A percentile compares a stretch with the other conserved stretches of the same genome.
phyloP scores from a whole-genome alignment of 1,139 yeast species.

The Meyerozyma smithsonii region DNA sequence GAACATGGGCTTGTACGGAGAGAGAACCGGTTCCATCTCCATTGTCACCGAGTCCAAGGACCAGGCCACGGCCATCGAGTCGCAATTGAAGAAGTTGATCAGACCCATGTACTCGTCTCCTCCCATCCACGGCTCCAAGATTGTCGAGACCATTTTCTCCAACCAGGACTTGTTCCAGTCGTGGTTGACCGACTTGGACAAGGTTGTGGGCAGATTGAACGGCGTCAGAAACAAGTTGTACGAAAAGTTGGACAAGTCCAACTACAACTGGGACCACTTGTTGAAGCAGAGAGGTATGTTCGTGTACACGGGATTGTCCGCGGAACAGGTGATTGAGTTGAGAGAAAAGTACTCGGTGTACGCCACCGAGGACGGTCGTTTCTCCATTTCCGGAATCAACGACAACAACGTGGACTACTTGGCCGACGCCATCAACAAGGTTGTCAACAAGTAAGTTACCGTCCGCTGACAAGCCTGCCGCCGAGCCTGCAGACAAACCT shows the following conservation, averaged over 20 bases:
- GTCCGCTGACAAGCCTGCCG: not conserved
- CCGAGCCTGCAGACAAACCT: too few species aligned
- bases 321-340: constrained; percentile 65
- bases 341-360: constrained; percentile 74
- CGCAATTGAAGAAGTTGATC: constrained; percentile 75
- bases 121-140: constrained; percentile 89
- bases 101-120: constrained; percentile 92
- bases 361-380: constrained; percentile 84
- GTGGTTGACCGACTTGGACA: constrained; percentile 76
- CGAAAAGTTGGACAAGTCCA: constrained; percentile 49
- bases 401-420: constrained; percentile 74
- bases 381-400: constrained; percentile 88
- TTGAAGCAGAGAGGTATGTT: constrained; percentile 95
- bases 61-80: constrained; percentile 49
- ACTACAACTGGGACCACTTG: constrained; percentile 81
- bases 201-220: constrained; percentile 75
- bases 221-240: constrained; percentile 65
- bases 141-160: constrained; percentile 72
- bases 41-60: constrained; percentile 48
- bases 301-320: constrained; percentile 77
- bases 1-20: constrained; percentile 96
- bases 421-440: constrained; percentile 69
- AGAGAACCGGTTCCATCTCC: constrained; percentile 89
- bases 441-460: constrained; percentile 29
- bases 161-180: constrained; percentile 56